Conservation (phyloP, 192 early-diverging fungal genomes). For the Backusella tarrabulga region DNA sequence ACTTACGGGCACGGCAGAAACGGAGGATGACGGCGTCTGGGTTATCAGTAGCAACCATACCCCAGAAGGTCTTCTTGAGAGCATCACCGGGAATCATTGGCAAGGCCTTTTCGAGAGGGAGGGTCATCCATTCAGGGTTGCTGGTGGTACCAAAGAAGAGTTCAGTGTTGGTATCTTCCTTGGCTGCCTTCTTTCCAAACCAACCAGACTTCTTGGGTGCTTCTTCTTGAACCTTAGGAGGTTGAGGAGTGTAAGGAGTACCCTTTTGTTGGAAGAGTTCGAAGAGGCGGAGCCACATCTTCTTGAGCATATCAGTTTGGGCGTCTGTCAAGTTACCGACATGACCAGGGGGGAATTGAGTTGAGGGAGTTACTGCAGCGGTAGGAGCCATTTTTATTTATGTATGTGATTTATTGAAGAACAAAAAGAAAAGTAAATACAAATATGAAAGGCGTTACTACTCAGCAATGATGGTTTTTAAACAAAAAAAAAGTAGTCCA, state of each 20-base stretch:
- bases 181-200: constrained; percentile 14
- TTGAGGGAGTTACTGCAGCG: background rate
- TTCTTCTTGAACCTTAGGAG: background rate
- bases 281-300: constrained; percentile 44
- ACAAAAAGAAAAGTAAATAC: background rate
- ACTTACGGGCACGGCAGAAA: constrained; percentile 88
- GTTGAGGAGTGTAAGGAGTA: background rate
- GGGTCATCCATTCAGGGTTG: background rate
- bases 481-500: constrained; percentile 16
- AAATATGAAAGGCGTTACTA: background rate
- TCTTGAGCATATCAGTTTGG: constrained; percentile 44
- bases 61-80: constrained; percentile 62
- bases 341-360: constrained; percentile 2
- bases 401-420: background rate
- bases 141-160: constrained; percentile 10
- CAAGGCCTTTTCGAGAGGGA: constrained; percentile 25
- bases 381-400: background rate
- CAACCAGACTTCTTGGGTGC: background rate
- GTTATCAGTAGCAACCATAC: constrained; percentile 59
- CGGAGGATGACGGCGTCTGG: constrained; percentile 73
- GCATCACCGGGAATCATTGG: constrained; percentile 13
- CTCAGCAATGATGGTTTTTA: background rate
- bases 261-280: constrained; percentile 39
- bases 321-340: constrained; percentile 41
- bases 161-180: background rate